Percentiles rank a stretch among this genome's conserved stretches.
phyloP scores from a whole-genome alignment of 2,329 filamentous ascomycete genomes.

The Trichoderma gracile region DNA sequence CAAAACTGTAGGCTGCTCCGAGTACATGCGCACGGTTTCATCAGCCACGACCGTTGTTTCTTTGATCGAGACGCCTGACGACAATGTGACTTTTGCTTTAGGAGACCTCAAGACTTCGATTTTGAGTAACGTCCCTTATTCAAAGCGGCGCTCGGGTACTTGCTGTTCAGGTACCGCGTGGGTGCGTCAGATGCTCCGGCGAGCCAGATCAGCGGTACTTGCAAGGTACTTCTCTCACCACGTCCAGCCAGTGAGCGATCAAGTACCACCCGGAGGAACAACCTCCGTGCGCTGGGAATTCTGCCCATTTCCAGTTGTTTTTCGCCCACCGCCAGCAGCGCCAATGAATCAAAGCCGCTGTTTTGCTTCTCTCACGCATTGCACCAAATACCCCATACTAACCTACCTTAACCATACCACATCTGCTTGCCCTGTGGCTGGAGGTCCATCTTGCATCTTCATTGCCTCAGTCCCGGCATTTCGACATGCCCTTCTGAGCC shows the following conservation, averaged over 20 bases:
- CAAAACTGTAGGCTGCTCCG: neutral
- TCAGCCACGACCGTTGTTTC: neutral
- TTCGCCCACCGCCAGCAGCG: constrained; percentile 35
- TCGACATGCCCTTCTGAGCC: constrained; percentile 28
- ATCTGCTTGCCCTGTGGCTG: constrained; percentile 14
- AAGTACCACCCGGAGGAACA: neutral
- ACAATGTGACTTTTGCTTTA: constrained; percentile 9
- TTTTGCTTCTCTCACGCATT: constrained; percentile 29
- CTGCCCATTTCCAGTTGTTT: constrained; percentile 34
- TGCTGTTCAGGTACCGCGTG: neutral
- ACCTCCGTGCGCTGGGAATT: constrained; percentile 14
- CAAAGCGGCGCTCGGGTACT: neutral
- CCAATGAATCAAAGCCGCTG: constrained; percentile 25
- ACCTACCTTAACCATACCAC: no score
- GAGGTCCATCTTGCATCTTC: constrained; percentile 19
- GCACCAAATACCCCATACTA: constrained; percentile 23
- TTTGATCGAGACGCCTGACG: neutral
- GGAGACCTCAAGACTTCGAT: neutral
- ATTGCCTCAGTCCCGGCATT: constrained; percentile 19
- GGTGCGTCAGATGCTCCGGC: constrained; percentile 6
- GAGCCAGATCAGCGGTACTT: constrained; percentile 1
- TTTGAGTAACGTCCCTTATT: neutral
- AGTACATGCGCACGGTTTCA: constrained; percentile 8
- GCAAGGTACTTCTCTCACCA: fast-evolving
- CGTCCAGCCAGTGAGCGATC: fast-evolving